Evolutionary conservation across 176 grass and related monocot species (phyloP).

Genomic region (Phyllostachys edulis): DNA sequence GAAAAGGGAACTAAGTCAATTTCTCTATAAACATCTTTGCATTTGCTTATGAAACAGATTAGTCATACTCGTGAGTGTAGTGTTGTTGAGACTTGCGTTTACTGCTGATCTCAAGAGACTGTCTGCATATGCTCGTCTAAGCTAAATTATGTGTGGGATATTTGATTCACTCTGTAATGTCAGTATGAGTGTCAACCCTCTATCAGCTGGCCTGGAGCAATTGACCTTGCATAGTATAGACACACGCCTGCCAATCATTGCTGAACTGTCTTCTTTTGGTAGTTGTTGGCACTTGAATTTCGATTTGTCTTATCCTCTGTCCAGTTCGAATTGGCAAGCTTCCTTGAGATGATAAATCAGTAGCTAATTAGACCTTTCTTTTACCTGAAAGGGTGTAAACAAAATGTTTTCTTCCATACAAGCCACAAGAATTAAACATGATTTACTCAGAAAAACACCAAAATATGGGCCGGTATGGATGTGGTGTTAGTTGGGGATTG

Average conservation of each 20-base stretch:
- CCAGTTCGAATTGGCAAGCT: background rate
- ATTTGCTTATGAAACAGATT: background rate
- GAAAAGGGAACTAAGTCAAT: background rate
- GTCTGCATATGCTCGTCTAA: background rate
- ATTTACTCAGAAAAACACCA: background rate
- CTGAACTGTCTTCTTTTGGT: constrained; percentile 8
- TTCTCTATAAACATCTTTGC: background rate
- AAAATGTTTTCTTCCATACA: background rate
- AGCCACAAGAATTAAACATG: background rate
- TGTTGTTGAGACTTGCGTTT: background rate
- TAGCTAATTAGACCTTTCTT: constrained; percentile 10
- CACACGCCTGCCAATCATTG: background rate
- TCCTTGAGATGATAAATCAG: constrained; percentile 5
- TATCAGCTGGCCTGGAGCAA: background rate
- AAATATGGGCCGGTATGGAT: background rate
- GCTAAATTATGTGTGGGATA: background rate
- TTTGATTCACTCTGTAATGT: background rate
- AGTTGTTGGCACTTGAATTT: background rate
- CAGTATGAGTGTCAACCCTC: background rate
- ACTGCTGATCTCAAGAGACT: background rate
- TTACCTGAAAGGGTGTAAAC: background rate
- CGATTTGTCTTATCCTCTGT: background rate
- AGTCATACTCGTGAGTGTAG: background rate
- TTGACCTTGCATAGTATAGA: background rate
- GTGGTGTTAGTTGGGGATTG: background rate